phyloP scores from a whole-genome alignment of 176 grass and related monocot genomes.

The Saccharum spontaneum region DNA sequence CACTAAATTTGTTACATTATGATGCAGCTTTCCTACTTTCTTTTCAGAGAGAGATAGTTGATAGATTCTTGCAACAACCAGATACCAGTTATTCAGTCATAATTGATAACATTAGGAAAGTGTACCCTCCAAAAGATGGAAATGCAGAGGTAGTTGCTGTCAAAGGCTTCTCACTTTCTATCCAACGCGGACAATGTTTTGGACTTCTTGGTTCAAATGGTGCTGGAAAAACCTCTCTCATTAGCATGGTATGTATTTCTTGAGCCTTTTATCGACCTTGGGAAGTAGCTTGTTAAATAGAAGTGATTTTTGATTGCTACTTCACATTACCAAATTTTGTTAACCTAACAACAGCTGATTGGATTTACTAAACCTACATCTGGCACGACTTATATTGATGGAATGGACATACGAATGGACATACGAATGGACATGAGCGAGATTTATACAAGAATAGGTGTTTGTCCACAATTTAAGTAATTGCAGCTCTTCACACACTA shows the following conservation, averaged over 20 bases:
- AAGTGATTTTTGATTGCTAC: neutral
- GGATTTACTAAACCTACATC: slow-evolving; percentile 75
- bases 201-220: slow-evolving; percentile 89
- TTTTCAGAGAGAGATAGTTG: slow-evolving; percentile 64
- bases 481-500: neutral
- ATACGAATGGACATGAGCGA: slow-evolving; percentile 56
- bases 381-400: slow-evolving; percentile 75
- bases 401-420: slow-evolving; percentile 89
- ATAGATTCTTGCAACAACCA: slow-evolving; percentile 48
- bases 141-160: slow-evolving; percentile 64
- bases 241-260: slow-evolving; percentile 62
- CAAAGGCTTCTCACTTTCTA: slow-evolving; percentile 59
- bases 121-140: slow-evolving; percentile 66
- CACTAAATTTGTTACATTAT: neutral
- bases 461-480: slow-evolving; percentile 96
- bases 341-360: slow-evolving; percentile 63
- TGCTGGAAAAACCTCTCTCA: slow-evolving; percentile 84
- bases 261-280: neutral
- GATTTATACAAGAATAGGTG: slow-evolving; percentile 85
- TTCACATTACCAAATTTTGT: neutral
- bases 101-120: slow-evolving; percentile 70
- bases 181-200: slow-evolving; percentile 71
- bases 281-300: neutral
- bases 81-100: slow-evolving; percentile 46
- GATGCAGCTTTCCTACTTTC: neutral